Base-by-base conservation (phyloP, 164 flowering plant genomes). In the Platanus orientalis region DNA sequence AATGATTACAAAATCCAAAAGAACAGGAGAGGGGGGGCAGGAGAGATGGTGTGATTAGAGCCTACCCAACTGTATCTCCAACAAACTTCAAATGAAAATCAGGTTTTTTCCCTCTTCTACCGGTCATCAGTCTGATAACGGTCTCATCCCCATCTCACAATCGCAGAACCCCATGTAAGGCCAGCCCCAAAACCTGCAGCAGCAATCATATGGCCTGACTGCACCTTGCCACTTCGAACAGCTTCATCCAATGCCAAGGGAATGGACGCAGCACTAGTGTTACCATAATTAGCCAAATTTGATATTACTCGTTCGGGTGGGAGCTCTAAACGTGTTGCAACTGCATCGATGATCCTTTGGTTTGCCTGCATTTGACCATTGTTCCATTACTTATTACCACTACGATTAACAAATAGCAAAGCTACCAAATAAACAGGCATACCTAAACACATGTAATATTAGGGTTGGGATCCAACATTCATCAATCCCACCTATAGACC, bases 191-290 rank as follows among this genome's bases (percentile, higher is more conserved):
- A 93, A 25, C 97, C 98, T 7, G 92, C 87, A 50, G 84, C 60
- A 4, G 87, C 92, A 45, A 92, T 80, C 5, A 76, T 81, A 47
- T 92, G 81, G 21, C 98, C 98, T 26, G 86, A 25, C 72, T 83
- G 71, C 56, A 92, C 93, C 73, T 80, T 88, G 54, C 98, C 96
- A 44, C 85, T 75, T 63, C 90, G 73, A 51, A 92, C 89, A 53
- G 93, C 95, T 81, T 86, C 98, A 68, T 92, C 98, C 78, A 92
- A 70, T 30, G 96, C 98, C 78, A 94, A 65, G 0, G 96, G 98
- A 57, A 94, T 91, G 14, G 97, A 94, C 60, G 96, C 97, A 45
- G 98, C 95, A 64, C 98, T 89, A 7, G 97, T 91, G 76, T 94
- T 94, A 1, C 98, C 98, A 65, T 94, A 89, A 44, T 86, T 86